A percentile compares a stretch with the other conserved stretches of the same genome.
Evolutionary conservation across 176 grass and related monocot species (phyloP).

Genomic region (Cenchrus purpureus): DNA sequence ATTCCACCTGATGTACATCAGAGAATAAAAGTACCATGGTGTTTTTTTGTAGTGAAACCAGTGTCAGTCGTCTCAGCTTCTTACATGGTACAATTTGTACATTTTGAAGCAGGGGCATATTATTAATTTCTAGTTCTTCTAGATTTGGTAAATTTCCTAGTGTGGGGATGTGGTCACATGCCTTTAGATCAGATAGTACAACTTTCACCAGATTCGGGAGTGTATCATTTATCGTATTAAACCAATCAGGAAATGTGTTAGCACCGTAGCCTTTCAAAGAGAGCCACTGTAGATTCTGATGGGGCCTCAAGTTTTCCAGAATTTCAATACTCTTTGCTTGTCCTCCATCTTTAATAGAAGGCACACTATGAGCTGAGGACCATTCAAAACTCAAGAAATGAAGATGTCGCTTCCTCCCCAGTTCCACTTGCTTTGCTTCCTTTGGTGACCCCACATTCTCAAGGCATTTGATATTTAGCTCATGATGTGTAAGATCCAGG

Average conservation of each 20-base stretch:
- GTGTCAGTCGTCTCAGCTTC: neutral
- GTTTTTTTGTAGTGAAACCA: neutral
- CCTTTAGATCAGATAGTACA: neutral
- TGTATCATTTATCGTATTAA: neutral
- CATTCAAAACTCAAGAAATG: neutral
- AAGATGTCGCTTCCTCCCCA: neutral
- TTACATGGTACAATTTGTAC: neutral
- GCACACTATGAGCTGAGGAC: neutral
- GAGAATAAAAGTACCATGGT: neutral
- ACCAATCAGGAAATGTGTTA: neutral
- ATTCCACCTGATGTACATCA: slow-evolving; percentile 2
- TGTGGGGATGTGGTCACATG: neutral
- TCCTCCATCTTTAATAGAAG: neutral
- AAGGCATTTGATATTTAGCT: neutral
- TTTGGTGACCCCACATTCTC: neutral
- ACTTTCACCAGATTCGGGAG: slow-evolving; percentile 9
- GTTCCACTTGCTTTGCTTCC: neutral
- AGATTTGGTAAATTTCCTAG: neutral
- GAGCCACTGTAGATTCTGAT: neutral
- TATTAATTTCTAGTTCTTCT: neutral
- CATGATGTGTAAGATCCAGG: slow-evolving; percentile 7
- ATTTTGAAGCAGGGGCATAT: neutral
- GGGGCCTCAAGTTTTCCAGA: neutral
- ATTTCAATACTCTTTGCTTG: neutral
- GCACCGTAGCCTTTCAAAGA: neutral